Percentiles rank a stretch among this genome's conserved stretches.
phyloP scores from a whole-genome alignment of 1,284 basidiomycete species.

The Ustilago sp. region DNA sequence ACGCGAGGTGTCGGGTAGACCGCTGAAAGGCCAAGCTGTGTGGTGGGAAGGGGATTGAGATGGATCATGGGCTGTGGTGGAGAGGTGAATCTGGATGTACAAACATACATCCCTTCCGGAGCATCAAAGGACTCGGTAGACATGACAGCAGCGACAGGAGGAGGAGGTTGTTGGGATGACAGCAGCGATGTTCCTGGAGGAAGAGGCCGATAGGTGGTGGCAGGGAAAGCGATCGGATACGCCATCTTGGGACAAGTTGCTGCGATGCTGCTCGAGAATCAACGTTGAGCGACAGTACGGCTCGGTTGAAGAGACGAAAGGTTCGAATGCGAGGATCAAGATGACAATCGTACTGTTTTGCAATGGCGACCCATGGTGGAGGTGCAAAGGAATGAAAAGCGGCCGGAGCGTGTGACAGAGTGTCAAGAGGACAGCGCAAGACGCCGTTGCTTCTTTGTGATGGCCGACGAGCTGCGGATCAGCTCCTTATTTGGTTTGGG shows the following conservation, averaged over 20 bases:
- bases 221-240: slow-evolving; percentile 38
- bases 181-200: slow-evolving; percentile 32
- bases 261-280: neutral
- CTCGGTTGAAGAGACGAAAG: neutral
- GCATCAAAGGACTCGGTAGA: slow-evolving; percentile 52
- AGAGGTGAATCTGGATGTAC: slow-evolving; percentile 46
- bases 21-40: slow-evolving; percentile 30
- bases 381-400: neutral
- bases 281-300: neutral
- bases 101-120: slow-evolving; percentile 58
- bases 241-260: slow-evolving; percentile 21
- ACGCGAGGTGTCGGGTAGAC: slow-evolving; percentile 48
- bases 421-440: neutral
- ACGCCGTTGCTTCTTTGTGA: neutral
- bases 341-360: neutral
- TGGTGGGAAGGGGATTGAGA: slow-evolving; percentile 38
- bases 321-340: neutral
- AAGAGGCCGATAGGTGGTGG: slow-evolving; percentile 27
- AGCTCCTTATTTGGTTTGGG: neutral
- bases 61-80: slow-evolving; percentile 47
- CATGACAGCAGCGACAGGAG: slow-evolving; percentile 34
- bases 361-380: neutral
- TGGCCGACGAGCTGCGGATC: slow-evolving; percentile 6
- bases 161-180: slow-evolving; percentile 27
- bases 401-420: neutral